Evolutionary conservation across 352 stramenopile genomes (phyloP).

Genomic region (Pythium monospermum): DNA sequence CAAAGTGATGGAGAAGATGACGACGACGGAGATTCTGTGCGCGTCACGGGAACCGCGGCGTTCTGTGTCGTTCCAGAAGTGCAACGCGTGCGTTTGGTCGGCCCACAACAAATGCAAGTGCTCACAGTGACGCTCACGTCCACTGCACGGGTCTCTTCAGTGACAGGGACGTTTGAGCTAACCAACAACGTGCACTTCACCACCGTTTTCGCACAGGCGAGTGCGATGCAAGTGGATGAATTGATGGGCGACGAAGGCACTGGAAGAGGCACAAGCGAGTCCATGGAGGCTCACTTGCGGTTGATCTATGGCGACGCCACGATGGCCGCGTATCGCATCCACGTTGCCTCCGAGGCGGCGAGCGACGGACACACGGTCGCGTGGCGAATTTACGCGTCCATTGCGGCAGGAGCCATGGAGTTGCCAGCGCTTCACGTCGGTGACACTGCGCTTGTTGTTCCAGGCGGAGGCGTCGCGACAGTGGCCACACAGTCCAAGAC

Average conservation of each 20-base stretch:
- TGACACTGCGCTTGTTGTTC: background rate
- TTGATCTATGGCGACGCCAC: slow-evolving; percentile 12
- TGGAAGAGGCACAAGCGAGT: slow-evolving; percentile 22
- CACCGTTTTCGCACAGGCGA: slow-evolving; percentile 17
- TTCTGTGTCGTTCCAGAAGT: slow-evolving; percentile 18
- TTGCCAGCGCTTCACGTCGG: background rate
- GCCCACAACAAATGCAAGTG: slow-evolving; percentile 9
- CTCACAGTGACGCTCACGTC: slow-evolving; percentile 11
- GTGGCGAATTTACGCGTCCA: slow-evolving; percentile 8
- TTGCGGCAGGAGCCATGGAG: background rate
- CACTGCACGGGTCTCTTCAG: background rate
- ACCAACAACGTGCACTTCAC: background rate
- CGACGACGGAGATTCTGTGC: background rate
- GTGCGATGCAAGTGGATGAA: slow-evolving; percentile 28
- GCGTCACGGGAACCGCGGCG: slow-evolving; percentile 2
- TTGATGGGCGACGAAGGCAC: slow-evolving; percentile 20
- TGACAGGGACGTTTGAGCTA: slow-evolving; percentile 26
- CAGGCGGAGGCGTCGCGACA: background rate
- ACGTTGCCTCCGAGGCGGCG: slow-evolving; percentile 15
- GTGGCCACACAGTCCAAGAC: background rate
- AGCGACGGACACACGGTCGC: background rate
- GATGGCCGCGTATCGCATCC: slow-evolving; percentile 9
- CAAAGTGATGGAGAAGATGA: background rate
- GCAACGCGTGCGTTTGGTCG: slow-evolving; percentile 14
- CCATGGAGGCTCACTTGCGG: slow-evolving; percentile 26